Percentiles rank a stretch among this genome's conserved stretches.
Evolutionary conservation across 2,329 filamentous ascomycete species (phyloP).

Genomic region (Sporothrix variecibatus): DNA sequence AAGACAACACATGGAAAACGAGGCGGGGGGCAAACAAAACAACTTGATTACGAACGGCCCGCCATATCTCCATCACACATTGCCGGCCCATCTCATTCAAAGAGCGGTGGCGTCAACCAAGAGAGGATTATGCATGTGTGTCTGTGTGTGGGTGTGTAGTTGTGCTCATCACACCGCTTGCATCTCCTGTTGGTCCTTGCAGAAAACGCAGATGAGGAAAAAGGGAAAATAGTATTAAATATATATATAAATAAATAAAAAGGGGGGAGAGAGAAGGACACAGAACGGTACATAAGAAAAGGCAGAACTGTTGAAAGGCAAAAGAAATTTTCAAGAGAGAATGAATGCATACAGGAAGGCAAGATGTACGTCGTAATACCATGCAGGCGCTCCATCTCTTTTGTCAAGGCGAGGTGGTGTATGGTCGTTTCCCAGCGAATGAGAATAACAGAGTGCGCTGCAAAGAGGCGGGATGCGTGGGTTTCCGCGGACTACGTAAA

Average conservation of each 20-base stretch:
- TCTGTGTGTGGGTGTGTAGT: neutral
- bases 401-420: neutral
- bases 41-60: neutral
- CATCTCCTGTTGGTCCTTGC: neutral
- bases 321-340: neutral
- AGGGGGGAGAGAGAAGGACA: neutral
- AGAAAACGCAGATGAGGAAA: neutral
- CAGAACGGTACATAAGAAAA: neutral
- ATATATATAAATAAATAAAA: too few relatives aligned
- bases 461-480: neutral
- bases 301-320: neutral
- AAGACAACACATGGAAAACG: neutral
- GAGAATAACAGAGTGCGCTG: neutral
- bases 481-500: neutral
- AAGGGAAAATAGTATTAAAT: neutral
- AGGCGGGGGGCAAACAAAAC: neutral
- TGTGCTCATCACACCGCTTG: constrained; percentile 7
- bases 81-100: neutral
- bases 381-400: neutral
- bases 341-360: neutral
- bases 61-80: neutral
- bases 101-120: neutral
- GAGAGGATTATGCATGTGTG: neutral
- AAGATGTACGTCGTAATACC: neutral
- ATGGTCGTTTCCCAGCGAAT: neutral